phyloP scores from a whole-genome alignment of 2,329 filamentous ascomycete genomes.

The Onygenales sp. region DNA sequence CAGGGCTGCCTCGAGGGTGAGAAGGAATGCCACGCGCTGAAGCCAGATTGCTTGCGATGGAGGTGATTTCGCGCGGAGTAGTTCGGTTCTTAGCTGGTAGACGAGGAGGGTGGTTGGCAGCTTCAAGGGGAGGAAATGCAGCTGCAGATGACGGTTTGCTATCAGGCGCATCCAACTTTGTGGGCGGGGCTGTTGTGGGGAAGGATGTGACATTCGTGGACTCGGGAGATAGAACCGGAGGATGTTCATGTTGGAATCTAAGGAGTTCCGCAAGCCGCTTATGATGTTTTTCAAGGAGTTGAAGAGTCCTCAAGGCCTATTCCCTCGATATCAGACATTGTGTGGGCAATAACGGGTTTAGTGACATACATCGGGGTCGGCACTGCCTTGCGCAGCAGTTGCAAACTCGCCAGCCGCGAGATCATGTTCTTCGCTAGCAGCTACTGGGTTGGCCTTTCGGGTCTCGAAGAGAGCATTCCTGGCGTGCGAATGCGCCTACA shows the following conservation, averaged over 20 bases:
- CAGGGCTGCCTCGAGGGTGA: slow-evolving; percentile 52
- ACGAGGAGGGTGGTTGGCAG: slow-evolving; percentile 28
- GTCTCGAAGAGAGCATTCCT: slow-evolving; percentile 70
- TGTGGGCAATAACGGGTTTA: background rate
- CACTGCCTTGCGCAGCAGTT: slow-evolving; percentile 63
- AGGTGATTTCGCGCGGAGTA: slow-evolving; percentile 58
- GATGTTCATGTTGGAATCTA: slow-evolving; percentile 54
- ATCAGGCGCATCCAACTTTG: slow-evolving; percentile 8
- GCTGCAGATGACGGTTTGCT: slow-evolving; percentile 13
- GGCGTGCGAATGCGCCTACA: slow-evolving; percentile 77
- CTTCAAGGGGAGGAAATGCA: slow-evolving; percentile 20
- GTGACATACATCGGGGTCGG: slow-evolving; percentile 44
- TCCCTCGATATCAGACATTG: slow-evolving; percentile 22
- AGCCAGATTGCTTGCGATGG: slow-evolving; percentile 80
- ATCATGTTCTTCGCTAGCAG: slow-evolving; percentile 80
- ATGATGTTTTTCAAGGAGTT: slow-evolving; percentile 81
- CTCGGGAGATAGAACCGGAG: slow-evolving; percentile 18
- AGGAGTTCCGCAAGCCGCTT: slow-evolving; percentile 72
- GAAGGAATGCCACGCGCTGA: slow-evolving; percentile 69
- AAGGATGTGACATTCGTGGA: slow-evolving; percentile 7
- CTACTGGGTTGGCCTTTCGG: slow-evolving; percentile 58
- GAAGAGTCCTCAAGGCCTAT: slow-evolving; percentile 73
- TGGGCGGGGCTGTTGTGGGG: slow-evolving; percentile 6
- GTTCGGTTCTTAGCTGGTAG: slow-evolving; percentile 32
- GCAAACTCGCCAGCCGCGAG: slow-evolving; percentile 83